Conservation (phyloP, 2,329 filamentous ascomycete genomes). For the Claviceps sp. region DNA sequence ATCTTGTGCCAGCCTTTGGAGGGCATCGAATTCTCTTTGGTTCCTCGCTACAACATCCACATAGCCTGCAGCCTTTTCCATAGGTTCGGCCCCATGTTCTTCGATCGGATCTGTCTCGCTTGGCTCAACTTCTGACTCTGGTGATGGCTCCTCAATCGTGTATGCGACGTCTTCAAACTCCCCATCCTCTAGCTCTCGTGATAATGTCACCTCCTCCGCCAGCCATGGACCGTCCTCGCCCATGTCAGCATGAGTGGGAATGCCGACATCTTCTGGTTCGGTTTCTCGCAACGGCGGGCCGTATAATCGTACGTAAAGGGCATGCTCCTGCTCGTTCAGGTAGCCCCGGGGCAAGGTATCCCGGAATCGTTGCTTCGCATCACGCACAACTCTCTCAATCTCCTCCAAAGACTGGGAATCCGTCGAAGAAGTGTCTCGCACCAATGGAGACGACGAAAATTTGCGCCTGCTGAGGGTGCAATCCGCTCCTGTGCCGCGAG, state of each 20-base stretch:
- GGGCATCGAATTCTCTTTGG: conserved; percentile 40
- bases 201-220: conserved; percentile 28
- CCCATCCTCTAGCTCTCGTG: conserved; percentile 43
- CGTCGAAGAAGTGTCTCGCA: conserved; percentile 10
- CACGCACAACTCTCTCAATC: conserved; percentile 52
- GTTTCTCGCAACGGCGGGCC: conserved; percentile 58
- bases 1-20: conserved; percentile 42
- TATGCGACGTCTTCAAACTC: conserved; percentile 49
- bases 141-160: conserved; percentile 11
- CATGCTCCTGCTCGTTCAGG: conserved; percentile 56
- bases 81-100: conserved; percentile 13
- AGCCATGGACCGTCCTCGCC: conserved; percentile 10
- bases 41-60: conserved; percentile 37
- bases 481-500: not conserved
- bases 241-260: conserved; percentile 27
- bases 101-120: conserved; percentile 6
- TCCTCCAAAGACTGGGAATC: conserved; percentile 16
- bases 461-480: conserved; percentile 8
- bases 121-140: conserved; percentile 3
- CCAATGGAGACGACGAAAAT: conserved; percentile 17
- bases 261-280: conserved; percentile 43
- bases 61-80: conserved; percentile 22
- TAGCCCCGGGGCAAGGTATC: conserved; percentile 62
- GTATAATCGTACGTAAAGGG: conserved; percentile 68
- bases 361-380: conserved; percentile 62